A percentile compares a stretch with the other conserved stretches of the same genome.
Conservation (phyloP, 768 basidiomycete species). For the Exidia glandulosa region DNA sequence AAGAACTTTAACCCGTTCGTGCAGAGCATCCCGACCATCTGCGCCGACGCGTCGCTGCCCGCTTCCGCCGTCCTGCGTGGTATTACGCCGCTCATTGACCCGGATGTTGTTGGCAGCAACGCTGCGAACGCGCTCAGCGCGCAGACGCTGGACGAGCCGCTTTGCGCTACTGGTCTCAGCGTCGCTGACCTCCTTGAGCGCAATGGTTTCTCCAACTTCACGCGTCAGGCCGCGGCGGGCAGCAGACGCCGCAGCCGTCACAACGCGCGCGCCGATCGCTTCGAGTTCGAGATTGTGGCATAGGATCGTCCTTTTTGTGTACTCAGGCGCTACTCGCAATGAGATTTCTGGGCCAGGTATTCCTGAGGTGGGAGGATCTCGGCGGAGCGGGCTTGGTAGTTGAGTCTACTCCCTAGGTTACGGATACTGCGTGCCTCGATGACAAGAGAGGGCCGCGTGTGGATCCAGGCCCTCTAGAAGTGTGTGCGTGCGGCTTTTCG, state of each 20-base stretch:
- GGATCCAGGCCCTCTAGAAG: no score
- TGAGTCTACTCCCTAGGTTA: no score
- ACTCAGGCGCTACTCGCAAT: no score
- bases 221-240: background rate
- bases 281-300: no score
- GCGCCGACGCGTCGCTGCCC: background rate
- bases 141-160: background rate
- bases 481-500: no score
- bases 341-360: no score
- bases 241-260: background rate
- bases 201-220: background rate
- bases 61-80: background rate
- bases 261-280: background rate
- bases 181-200: background rate
- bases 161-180: background rate
- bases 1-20: background rate
- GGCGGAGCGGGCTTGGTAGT: no score
- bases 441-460: no score
- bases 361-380: no score
- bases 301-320: no score
- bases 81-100: slow-evolving; percentile 1
- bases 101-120: background rate
- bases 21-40: background rate
- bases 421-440: no score
- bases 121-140: background rate